phyloP scores from a whole-genome alignment of 1,284 basidiomycete genomes.

The Termitomyces sp. region DNA sequence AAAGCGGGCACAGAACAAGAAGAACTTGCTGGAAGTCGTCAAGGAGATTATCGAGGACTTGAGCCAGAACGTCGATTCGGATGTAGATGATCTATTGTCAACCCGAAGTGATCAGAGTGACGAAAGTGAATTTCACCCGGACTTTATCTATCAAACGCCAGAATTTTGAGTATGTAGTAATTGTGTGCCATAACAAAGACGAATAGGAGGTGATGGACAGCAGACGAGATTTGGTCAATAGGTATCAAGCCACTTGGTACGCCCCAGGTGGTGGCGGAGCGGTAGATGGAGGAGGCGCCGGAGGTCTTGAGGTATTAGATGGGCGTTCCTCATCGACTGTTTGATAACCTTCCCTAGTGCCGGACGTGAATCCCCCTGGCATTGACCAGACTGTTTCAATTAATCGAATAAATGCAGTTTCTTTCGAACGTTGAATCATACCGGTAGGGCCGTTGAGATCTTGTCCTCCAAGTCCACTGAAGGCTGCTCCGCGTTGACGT shows the following conservation, averaged over 20 bases:
- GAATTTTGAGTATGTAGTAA: background rate
- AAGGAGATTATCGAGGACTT: conserved; percentile 28
- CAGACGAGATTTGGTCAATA: background rate
- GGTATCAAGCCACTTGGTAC: conserved; percentile 48
- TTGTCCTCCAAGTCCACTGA: conserved; percentile 51
- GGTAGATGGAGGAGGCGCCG: conserved; percentile 22
- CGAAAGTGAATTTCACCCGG: background rate
- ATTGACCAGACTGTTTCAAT: conserved; percentile 69
- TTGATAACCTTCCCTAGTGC: conserved; percentile 65
- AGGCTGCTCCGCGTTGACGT: conserved; percentile 59
- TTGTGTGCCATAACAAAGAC: background rate
- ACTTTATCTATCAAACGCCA: conserved; percentile 11
- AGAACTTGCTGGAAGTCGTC: conserved; percentile 38
- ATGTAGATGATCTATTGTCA: conserved; percentile 1
- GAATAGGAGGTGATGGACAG: background rate
- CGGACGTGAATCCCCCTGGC: conserved; percentile 72
- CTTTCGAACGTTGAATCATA: conserved; percentile 21
- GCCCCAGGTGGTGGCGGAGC: conserved; percentile 34
- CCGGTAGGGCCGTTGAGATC: conserved; percentile 64
- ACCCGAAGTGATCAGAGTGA: conserved; percentile 1
- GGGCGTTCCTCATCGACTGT: conserved; percentile 60
- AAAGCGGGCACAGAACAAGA: conserved; percentile 57
- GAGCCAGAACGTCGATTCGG: conserved; percentile 21
- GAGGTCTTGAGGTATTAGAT: conserved; percentile 15
- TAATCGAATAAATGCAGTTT: background rate